Percentiles rank a stretch among this genome's conserved stretches.
Evolutionary conservation across 2,329 filamentous ascomycete genomes (phyloP).

Genomic region (Cercospora brassicicola): DNA sequence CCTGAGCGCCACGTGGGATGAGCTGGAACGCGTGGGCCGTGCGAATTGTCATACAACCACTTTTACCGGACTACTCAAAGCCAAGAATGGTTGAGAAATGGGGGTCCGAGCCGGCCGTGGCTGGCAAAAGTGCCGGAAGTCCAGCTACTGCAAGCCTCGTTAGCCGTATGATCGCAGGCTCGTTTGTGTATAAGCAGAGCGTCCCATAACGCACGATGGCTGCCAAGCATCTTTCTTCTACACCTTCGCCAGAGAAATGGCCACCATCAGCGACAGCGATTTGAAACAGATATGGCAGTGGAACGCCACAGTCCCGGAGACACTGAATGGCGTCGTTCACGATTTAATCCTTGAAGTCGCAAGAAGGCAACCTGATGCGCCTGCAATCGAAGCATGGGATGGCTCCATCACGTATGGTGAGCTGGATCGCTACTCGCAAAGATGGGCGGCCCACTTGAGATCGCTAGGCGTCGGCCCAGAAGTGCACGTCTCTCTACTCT

Average conservation of each 20-base stretch:
- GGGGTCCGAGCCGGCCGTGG: not conserved
- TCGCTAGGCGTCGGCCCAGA: slow-evolving; percentile 2
- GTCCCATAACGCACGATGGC: not conserved
- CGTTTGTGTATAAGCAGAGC: not conserved
- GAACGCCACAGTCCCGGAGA: slow-evolving; percentile 19
- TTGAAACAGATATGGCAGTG: slow-evolving; percentile 26
- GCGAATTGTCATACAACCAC: not conserved
- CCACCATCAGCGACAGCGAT: slow-evolving; percentile 11
- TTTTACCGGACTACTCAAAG: not conserved
- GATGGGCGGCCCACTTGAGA: slow-evolving; percentile 9
- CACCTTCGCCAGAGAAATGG: not conserved
- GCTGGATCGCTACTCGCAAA: slow-evolving; percentile 27
- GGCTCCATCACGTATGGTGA: slow-evolving; percentile 32
- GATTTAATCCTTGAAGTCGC: slow-evolving; percentile 27
- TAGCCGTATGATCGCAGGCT: not conserved
- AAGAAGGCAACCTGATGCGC: slow-evolving; percentile 22
- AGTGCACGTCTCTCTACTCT: slow-evolving; percentile 28
- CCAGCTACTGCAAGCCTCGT: not conserved
- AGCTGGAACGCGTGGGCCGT: not conserved
- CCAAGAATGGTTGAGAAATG: not conserved
- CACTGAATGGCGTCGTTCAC: slow-evolving; percentile 23
- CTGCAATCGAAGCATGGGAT: slow-evolving; percentile 34
- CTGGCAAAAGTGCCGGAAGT: not conserved
- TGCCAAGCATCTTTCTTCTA: not conserved
- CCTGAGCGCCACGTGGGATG: not conserved